Percentiles rank a stretch among this genome's conserved stretches.
Evolutionary conservation across 2,329 filamentous ascomycete genomes (phyloP).

Genomic region (Clarireedia monteithiana): DNA sequence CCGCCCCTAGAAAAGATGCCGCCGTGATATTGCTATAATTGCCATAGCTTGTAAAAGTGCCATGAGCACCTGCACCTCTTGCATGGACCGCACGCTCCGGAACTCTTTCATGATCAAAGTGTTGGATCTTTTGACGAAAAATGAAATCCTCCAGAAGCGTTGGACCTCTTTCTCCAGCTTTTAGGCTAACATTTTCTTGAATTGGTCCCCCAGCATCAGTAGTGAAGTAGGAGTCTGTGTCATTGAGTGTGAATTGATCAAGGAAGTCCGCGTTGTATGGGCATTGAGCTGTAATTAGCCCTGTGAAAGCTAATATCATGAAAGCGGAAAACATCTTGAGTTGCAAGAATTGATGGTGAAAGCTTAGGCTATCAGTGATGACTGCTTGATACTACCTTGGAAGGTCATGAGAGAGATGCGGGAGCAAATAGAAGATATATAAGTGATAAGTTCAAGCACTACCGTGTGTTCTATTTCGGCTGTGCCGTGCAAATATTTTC

Average conservation of each 20-base stretch:
- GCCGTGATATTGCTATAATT: constrained; percentile 62
- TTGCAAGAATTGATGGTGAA: too few species aligned
- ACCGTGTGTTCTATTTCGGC: too few species aligned
- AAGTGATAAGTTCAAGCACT: too few species aligned
- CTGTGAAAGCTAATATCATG: background rate
- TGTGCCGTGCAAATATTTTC: too few species aligned
- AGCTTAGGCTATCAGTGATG: too few species aligned
- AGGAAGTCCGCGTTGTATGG: constrained; percentile 18
- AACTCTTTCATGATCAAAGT: constrained; percentile 30
- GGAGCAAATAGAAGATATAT: too few species aligned
- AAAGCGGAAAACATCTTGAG: background rate
- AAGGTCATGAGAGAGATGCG: too few species aligned
- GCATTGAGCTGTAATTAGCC: background rate
- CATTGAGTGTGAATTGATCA: constrained; percentile 40
- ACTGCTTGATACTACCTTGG: too few species aligned
- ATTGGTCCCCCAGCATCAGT: constrained; percentile 63
- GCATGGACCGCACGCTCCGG: constrained; percentile 59
- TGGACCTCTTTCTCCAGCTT: constrained; percentile 58
- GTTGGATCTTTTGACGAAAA: constrained; percentile 63
- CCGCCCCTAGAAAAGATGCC: constrained; percentile 51
- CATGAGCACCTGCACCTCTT: constrained; percentile 53
- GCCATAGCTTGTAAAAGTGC: constrained; percentile 60
- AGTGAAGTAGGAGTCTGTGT: constrained; percentile 49
- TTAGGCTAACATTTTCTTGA: constrained; percentile 57
- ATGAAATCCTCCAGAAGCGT: constrained; percentile 66